Base-by-base conservation (phyloP, 2,329 filamentous ascomycete species). In the Ceratocystis cacaofunesta region DNA sequence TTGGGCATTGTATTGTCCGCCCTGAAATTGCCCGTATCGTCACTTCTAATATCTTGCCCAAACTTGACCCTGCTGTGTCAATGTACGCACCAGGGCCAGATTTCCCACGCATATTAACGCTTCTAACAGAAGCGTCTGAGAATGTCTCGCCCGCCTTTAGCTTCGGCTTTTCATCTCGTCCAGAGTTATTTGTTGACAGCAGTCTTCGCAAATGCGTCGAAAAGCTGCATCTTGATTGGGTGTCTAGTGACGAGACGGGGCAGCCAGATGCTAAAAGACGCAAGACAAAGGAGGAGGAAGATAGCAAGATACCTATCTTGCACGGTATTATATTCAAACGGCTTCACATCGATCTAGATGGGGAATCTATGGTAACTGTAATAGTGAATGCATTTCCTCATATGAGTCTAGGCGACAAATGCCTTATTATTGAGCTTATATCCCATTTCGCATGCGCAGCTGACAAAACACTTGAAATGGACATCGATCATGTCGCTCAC, bases 401-500 rank as follows among this genome's bases (percentile, higher is more conserved):
- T 15, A 72, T 84, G 3, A 69, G 76, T 17, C 80, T 84, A 67
- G 67, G 74, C 6, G 75, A 79, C 28, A 80, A 82, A 70, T 83
- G 79, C 69, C 76, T 77, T 43, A 74, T 79, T 7, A 74, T 88
- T 50, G 75, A 82, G 46, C 72, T 80, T 10, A 71, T 90, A 15
- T 82, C 84, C 2, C 78, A 78, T 61, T 72, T 84, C 61, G 76
- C 81, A 19, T 89, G 86, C 71, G 80, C 80, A 17, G 75, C 77
- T 15, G 79, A 82, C 65, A 75, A 76, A 41, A 78, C 76, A 5
- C 72, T 85, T 60, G 61, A 67, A 25, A 52, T 69, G 15, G 30
- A 61, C 3, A 36, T 25, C 15, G n/a, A 62, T 12, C 12, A 46
- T 19, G 41, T 62, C n/a, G 52, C 48, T 0, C 25, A 63, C 7